Evolutionary conservation across 1,284 basidiomycete species (phyloP).

Genomic region (Melampsora occidentalis): DNA sequence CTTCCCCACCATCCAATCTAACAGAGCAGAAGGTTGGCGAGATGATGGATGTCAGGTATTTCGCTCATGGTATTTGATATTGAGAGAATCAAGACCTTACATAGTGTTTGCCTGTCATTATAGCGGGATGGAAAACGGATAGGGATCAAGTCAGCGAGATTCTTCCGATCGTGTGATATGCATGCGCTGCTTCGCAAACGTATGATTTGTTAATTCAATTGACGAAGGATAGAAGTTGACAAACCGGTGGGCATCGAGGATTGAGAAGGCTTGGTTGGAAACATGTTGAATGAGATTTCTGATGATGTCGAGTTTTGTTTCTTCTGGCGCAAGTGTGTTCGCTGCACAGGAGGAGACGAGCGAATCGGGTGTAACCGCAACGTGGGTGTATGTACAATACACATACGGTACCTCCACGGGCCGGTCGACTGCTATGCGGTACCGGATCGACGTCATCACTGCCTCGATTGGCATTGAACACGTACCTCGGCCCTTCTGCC

Average conservation of each 20-base stretch:
- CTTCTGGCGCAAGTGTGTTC: too few relatives aligned
- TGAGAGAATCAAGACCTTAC: background rate
- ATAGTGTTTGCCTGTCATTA: conserved; percentile 7
- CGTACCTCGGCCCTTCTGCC: too few relatives aligned
- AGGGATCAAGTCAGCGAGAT: background rate
- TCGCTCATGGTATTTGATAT: background rate
- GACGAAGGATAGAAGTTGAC: background rate
- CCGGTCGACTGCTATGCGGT: too few relatives aligned
- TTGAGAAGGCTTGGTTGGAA: conserved; percentile 22
- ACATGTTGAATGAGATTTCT: background rate
- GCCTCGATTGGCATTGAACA: too few relatives aligned
- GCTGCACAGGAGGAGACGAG: too few relatives aligned
- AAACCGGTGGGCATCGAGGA: background rate
- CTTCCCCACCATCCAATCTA: conserved; percentile 92
- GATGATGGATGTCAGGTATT: background rate
- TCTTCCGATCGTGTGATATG: too few relatives aligned
- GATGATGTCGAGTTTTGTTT: too few relatives aligned
- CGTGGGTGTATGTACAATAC: too few relatives aligned
- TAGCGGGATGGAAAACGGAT: background rate
- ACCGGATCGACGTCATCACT: too few relatives aligned
- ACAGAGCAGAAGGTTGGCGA: conserved; percentile 8
- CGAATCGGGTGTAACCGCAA: too few relatives aligned
- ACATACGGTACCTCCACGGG: too few relatives aligned
- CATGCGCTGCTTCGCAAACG: too few relatives aligned
- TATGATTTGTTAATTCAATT: background rate